phyloP scores from a whole-genome alignment of 106 monocot species.

The Dioscorea alata region DNA sequence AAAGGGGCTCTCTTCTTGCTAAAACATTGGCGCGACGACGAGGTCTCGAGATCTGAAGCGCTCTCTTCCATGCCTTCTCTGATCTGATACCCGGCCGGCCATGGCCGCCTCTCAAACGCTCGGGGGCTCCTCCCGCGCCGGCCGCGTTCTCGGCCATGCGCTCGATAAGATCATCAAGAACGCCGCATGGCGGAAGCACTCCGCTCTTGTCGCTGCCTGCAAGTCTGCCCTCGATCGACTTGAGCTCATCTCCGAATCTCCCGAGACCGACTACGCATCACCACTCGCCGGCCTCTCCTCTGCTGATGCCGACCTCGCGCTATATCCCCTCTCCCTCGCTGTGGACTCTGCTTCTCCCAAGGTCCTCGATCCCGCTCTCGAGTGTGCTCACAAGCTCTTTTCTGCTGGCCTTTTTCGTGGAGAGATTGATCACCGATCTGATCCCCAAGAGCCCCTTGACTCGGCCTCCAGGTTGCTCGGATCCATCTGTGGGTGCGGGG shows the following conservation, averaged over 20 bases:
- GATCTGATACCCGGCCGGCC: conserved; percentile 5
- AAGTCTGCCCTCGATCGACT: conserved; percentile 73
- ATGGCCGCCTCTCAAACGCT: conserved; percentile 33
- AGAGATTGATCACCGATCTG: conserved; percentile 10
- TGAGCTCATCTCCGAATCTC: conserved; percentile 30
- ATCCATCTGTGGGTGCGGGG: conserved; percentile 31
- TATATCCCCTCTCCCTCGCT: conserved; percentile 24
- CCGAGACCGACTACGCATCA: conserved; percentile 18
- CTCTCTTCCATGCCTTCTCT: not conserved
- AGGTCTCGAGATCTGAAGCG: not conserved
- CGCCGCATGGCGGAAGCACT: conserved; percentile 96
- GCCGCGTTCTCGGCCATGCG: conserved; percentile 73
- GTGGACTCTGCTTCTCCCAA: conserved; percentile 24
- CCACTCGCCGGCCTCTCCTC: conserved; percentile 20
- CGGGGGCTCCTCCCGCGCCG: conserved; percentile 60
- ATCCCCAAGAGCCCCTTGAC: not conserved
- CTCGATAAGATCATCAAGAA: conserved; percentile 98
- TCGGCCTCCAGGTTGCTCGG: conserved; percentile 28
- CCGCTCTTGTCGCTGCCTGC: conserved; percentile 72
- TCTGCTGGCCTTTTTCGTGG: conserved; percentile 15
- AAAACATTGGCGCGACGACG: not conserved
- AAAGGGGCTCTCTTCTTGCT: too few species aligned
- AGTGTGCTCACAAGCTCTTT: conserved; percentile 39
- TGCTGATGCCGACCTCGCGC: conserved; percentile 15
- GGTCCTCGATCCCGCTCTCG: conserved; percentile 37